A percentile compares a stretch with the other conserved stretches of the same genome.
These are phyloP conservation scores for Euphrasia arctica DNA, from an alignment of 305 asterid species.

Conservation along the genomic window DNA sequence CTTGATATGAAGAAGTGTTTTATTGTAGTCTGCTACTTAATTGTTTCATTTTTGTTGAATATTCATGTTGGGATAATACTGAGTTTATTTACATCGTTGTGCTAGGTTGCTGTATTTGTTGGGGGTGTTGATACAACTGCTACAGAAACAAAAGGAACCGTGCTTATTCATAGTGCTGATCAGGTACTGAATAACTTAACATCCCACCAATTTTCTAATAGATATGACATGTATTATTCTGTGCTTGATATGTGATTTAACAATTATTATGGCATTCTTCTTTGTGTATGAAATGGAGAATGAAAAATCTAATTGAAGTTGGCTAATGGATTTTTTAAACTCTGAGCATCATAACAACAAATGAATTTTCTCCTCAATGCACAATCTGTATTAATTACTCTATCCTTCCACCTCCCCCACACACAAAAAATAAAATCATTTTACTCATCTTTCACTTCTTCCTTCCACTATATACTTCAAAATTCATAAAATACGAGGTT, in stretches of 20 bases:
- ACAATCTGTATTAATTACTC: background rate
- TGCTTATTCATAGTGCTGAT: slow-evolving; percentile 17
- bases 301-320: background rate
- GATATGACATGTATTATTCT: background rate
- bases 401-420: background rate
- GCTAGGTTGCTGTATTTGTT: slow-evolving; percentile 13
- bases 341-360: background rate
- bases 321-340: background rate
- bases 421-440: background rate
- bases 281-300: background rate
- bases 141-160: slow-evolving; percentile 14
- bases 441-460: background rate
- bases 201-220: background rate
- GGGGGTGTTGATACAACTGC: slow-evolving; percentile 20
- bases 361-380: background rate
- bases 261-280: background rate
- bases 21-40: background rate
- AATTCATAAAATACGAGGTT: background rate
- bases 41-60: background rate
- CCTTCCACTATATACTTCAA: background rate
- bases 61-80: background rate
- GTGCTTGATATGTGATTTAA: slow-evolving; percentile 3
- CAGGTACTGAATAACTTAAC: background rate
- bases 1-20: background rate
- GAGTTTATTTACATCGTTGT: background rate